phyloP scores from a whole-genome alignment of 208 protist genomes.

The Trypanosoma cruzi region DNA sequence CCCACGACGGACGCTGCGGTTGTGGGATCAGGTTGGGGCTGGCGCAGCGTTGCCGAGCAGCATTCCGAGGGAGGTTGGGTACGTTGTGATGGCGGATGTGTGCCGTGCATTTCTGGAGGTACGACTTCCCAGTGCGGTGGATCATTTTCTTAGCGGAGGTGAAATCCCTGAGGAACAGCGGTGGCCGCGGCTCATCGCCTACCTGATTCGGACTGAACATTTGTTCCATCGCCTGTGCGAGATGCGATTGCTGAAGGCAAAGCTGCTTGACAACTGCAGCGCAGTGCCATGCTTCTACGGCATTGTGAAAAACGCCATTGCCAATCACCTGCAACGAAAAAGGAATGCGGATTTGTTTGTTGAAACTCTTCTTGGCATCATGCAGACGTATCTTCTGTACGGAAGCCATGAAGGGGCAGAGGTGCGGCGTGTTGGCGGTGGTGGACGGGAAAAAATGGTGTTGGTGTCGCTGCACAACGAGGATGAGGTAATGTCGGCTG shows the following conservation, averaged over 20 bases:
- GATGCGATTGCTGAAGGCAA: not conserved
- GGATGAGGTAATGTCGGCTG: constrained; percentile 36
- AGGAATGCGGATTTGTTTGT: constrained; percentile 9
- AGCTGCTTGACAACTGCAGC: constrained; percentile 1
- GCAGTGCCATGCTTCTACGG: constrained; percentile 18
- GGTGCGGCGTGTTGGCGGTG: not conserved
- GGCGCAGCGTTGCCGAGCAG: not conserved
- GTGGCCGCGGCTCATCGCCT: constrained; percentile 10
- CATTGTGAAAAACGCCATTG: constrained; percentile 4
- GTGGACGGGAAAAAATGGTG: not conserved
- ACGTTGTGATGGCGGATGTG: constrained; percentile 3
- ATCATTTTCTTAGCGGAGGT: constrained; percentile 3
- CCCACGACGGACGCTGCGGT: not conserved
- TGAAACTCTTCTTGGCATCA: constrained; percentile 11
- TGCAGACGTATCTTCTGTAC: constrained; percentile 15
- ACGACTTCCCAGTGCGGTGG: not conserved
- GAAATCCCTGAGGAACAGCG: constrained; percentile 1
- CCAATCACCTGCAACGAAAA: not conserved
- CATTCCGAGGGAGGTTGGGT: constrained; percentile 13
- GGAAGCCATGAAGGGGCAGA: not conserved
- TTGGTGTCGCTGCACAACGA: not conserved
- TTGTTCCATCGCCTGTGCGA: constrained; percentile 13
- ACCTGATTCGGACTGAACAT: constrained; percentile 13
- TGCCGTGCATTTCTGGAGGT: constrained; percentile 9
- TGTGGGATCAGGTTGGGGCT: constrained; percentile 13